Base-by-base conservation (phyloP, 2,329 filamentous ascomycete species). In the Botryotinia narcissicola region DNA sequence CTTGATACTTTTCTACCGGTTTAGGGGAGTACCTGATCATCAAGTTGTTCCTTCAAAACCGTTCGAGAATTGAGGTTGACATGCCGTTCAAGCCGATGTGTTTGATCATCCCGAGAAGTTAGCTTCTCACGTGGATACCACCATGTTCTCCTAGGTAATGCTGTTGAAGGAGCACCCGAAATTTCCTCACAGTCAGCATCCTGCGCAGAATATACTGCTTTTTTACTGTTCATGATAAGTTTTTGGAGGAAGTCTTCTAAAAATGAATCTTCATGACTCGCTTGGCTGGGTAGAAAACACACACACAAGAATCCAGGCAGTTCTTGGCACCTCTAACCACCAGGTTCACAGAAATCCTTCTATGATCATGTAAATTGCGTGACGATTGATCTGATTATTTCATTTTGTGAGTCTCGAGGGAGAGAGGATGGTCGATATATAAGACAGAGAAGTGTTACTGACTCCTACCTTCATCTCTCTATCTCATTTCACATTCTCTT, bases 401-500 rank as follows among this genome's bases (percentile, higher is more conserved):
- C 16, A 22, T 42, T 22, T 16, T 60, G 32, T 68, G 18, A 59
- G 51, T 25, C 40, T 60, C 62, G 14, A 20, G 29, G 7, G 32
- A 72, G 25, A 68, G 37, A n/a, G 29, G 35, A 46, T 68, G 46
- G 14, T 59, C 40, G 18, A 6, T 60, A 72, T 68, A 68, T 72
- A 72, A 72, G 62, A 72, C 25, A 18, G 51, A 48, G 40, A 40
- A 48, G 32, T 51, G 51, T 48, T 64, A 67, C n/a, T 37, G 35
- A 60, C 63, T 60, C 32, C 29, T 37, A 48, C 35, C 51, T 69
- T 59, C 64, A 25, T 32, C 35, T 48, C 32, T 9, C 29, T 60
- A 72, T 72, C 46, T 44, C 66, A 68, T 57, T 68, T 57, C 46
- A 72, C 70, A 72, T 72, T 72, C 62, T 46, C 59, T 72, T 40